Evolutionary conservation across 148 eudicot genomes (phyloP).

Genomic region (Camellia lanceoleosa): DNA sequence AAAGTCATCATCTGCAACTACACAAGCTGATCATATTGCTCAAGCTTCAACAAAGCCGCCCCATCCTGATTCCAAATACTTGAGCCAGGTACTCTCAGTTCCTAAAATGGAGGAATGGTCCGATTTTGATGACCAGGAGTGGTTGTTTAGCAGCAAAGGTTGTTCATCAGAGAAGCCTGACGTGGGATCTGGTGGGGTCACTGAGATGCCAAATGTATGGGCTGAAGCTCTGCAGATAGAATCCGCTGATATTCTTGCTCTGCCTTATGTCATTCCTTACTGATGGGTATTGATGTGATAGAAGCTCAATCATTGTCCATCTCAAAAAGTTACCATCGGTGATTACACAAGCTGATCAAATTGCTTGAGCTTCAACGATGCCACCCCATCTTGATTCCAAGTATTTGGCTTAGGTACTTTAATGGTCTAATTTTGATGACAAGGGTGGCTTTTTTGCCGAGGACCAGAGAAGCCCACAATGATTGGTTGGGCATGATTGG

Average conservation of each 20-base stretch:
- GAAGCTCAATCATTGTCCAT: constrained; percentile 27
- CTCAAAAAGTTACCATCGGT: constrained; percentile 30
- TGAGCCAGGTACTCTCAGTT: constrained; percentile 59
- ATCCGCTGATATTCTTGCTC: constrained; percentile 64
- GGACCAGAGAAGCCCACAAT: constrained; percentile 1
- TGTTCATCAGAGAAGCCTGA: constrained; percentile 23
- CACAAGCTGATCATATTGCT: constrained; percentile 34
- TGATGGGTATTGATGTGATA: constrained; percentile 31
- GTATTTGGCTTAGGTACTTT: constrained; percentile 57
- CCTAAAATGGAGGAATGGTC: constrained; percentile 61
- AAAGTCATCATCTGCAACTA: constrained; percentile 31
- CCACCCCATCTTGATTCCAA: constrained; percentile 78
- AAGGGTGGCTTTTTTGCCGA: constrained; percentile 63
- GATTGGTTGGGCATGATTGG: neutral
- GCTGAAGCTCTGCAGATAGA: constrained; percentile 67
- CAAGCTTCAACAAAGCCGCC: constrained; percentile 47
- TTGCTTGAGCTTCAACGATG: constrained; percentile 38
- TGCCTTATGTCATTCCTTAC: constrained; percentile 84
- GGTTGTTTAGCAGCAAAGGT: constrained; percentile 47
- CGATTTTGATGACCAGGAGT: constrained; percentile 64
- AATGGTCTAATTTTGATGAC: constrained; percentile 54
- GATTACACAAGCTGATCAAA: constrained; percentile 31
- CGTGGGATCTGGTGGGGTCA: constrained; percentile 20
- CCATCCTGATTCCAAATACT: constrained; percentile 78
- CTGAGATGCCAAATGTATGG: constrained; percentile 55